Percentiles rank a stretch among this genome's conserved stretches.
phyloP scores from a whole-genome alignment of 352 stramenopile genomes.

The Pythium grandisporangium region DNA sequence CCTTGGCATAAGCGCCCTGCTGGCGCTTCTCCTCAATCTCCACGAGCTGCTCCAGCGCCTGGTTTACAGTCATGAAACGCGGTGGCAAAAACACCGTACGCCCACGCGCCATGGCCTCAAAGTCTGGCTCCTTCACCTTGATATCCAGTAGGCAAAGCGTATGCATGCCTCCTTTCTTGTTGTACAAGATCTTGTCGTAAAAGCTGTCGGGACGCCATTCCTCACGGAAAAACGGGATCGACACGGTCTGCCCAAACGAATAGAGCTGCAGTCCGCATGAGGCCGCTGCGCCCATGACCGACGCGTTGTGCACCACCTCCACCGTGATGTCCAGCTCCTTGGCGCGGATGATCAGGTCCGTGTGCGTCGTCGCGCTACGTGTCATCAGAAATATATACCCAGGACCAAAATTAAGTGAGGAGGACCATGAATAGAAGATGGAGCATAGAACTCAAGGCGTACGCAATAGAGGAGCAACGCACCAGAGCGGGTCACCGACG shows the following conservation, averaged over 20 bases:
- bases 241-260: conserved; percentile 98
- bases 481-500: conserved; percentile 96
- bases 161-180: conserved; percentile 94
- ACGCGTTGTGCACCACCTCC: conserved; percentile 98
- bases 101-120: conserved; percentile 93
- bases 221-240: conserved; percentile 96
- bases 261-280: conserved; percentile 97
- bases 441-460: no score
- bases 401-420: not conserved
- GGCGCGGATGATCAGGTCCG: conserved; percentile 95
- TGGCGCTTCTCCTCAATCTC: conserved; percentile 87
- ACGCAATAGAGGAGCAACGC: not conserved
- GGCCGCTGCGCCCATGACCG: conserved; percentile 95
- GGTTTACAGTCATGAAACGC: conserved; percentile 97
- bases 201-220: conserved; percentile 96
- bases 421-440: no score
- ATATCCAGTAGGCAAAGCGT: conserved; percentile 98
- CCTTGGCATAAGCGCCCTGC: conserved; percentile 81
- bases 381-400: not conserved
- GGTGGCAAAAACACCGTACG: conserved; percentile 92
- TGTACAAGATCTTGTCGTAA: conserved; percentile 98
- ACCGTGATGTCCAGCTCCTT: conserved; percentile 90
- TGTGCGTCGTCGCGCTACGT: conserved; percentile 97
- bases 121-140: conserved; percentile 99
- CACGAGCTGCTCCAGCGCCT: conserved; percentile 93